A percentile compares a stretch with the other conserved stretches of the same genome.
These are phyloP conservation scores for Verbena officinalis DNA, from an alignment of 257 asterid species.

Conservation along the genomic window DNA sequence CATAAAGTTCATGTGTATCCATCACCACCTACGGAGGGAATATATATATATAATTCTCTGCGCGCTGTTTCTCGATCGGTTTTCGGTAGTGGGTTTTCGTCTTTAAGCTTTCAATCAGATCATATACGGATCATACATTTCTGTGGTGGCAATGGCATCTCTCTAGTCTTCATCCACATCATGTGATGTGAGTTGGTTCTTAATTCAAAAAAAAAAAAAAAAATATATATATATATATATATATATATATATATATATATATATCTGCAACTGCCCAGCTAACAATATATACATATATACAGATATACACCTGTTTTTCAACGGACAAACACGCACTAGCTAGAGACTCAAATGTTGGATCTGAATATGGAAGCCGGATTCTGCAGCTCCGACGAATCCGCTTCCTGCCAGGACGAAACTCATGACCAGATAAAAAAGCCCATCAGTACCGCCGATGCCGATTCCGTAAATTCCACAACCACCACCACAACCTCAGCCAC, in stretches of 20 bases:
- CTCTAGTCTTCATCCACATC: background rate
- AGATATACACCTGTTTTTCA: background rate
- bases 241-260: too few species aligned
- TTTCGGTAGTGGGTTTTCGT: background rate
- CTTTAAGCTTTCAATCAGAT: background rate
- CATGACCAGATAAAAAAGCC: conserved; percentile 16
- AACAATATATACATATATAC: background rate
- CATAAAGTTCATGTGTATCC: background rate
- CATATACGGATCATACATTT: background rate
- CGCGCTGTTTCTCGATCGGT: background rate
- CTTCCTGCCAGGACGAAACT: conserved; percentile 33
- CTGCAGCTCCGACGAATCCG: conserved; percentile 36
- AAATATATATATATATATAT: too few species aligned
- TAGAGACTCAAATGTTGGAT: conserved; percentile 48
- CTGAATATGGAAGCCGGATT: conserved; percentile 46
- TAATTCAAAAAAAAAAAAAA: too few species aligned
- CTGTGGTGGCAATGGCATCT: background rate
- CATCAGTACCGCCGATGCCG: conserved; percentile 21
- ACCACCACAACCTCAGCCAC: conserved; percentile 38
- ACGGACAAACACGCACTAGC: conserved; percentile 5
- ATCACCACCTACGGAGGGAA: background rate
- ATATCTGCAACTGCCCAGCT: conserved; percentile 2
- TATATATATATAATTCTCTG: background rate
- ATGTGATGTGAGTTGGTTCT: background rate
- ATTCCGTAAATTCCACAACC: conserved; percentile 40